Conservation (phyloP, 1,284 basidiomycete species). For the Peniophora sp. region DNA sequence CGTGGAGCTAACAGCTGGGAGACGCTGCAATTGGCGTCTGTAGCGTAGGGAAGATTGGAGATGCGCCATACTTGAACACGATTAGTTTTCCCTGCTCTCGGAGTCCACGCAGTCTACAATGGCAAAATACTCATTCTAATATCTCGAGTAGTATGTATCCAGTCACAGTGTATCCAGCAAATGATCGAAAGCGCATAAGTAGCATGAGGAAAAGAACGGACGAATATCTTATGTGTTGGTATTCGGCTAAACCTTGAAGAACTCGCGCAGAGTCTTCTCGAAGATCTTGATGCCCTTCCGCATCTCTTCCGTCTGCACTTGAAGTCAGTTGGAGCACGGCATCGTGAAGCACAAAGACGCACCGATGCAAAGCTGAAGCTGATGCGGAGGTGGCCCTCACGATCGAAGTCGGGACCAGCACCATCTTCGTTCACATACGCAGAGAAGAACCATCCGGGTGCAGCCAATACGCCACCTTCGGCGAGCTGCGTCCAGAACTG, state of each 20-base stretch:
- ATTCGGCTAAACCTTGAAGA: slow-evolving; percentile 19
- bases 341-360: slow-evolving; percentile 13
- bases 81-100: too few relatives aligned
- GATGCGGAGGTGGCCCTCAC: slow-evolving; percentile 52
- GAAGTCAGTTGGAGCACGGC: neutral
- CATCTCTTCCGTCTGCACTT: slow-evolving; percentile 16
- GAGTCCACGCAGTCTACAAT: too few relatives aligned
- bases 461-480: slow-evolving; percentile 52
- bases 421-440: slow-evolving; percentile 22
- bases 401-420: slow-evolving; percentile 17
- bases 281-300: slow-evolving; percentile 23
- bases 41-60: too few relatives aligned
- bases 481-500: slow-evolving; percentile 50
- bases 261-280: slow-evolving; percentile 20
- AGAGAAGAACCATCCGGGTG: slow-evolving; percentile 54
- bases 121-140: too few relatives aligned
- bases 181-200: too few relatives aligned
- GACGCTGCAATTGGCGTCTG: too few relatives aligned
- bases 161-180: too few relatives aligned
- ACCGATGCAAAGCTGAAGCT: slow-evolving; percentile 54
- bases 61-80: too few relatives aligned
- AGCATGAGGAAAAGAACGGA: neutral
- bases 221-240: neutral
- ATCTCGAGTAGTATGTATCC: too few relatives aligned
- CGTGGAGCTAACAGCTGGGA: too few relatives aligned